Percentiles rank a stretch among this genome's conserved stretches.
Conservation (phyloP, 495 filamentous ascomycete genomes). For the Penicillium steckii region DNA sequence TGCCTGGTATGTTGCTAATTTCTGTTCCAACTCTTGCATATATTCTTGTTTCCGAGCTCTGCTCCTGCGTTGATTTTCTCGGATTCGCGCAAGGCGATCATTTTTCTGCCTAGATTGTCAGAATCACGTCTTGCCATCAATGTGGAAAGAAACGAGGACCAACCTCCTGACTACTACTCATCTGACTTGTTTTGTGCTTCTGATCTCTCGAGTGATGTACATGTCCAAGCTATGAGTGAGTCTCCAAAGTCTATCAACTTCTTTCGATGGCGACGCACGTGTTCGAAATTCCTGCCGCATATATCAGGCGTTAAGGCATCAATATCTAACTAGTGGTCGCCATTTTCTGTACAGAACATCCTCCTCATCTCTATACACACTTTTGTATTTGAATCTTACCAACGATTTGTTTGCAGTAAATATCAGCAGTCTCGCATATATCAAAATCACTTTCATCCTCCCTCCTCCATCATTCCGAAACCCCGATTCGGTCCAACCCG, state of each 20-base stretch:
- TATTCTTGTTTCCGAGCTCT: slow-evolving; percentile 77
- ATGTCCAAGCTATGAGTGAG: too few species aligned
- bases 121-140: background rate
- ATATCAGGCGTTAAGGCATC: background rate
- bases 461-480: background rate
- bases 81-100: slow-evolving; percentile 44
- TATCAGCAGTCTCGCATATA: too few species aligned
- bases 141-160: too few species aligned
- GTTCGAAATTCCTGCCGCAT: background rate
- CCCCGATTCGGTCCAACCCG: background rate
- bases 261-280: background rate
- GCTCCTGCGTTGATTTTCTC: slow-evolving; percentile 82
- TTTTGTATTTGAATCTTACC: too few species aligned
- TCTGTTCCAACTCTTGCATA: slow-evolving; percentile 65
- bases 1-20: slow-evolving; percentile 57
- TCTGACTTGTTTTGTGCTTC: too few species aligned
- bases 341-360: background rate
- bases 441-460: background rate
- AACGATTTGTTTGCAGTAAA: too few species aligned
- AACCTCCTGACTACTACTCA: too few species aligned
- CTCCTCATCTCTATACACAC: background rate
- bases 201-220: too few species aligned
- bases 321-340: too few species aligned
- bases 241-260: too few species aligned
- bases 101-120: slow-evolving; percentile 26